Base-by-base conservation (phyloP, 768 basidiomycete species). In the Clitopilus passeckerianus region DNA sequence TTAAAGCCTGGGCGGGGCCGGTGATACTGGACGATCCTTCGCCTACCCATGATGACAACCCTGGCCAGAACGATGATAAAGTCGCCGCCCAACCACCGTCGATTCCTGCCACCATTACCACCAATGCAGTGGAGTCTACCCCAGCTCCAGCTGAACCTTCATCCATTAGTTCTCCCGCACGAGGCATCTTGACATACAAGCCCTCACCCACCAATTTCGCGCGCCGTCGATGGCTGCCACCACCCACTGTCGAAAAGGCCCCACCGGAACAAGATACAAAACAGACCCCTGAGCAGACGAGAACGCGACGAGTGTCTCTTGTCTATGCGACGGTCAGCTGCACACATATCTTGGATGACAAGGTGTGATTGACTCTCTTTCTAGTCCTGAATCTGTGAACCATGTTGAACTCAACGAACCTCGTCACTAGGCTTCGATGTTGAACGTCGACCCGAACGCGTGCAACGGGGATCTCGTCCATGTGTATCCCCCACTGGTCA, bases 161-260 rank as follows among this genome's bases (percentile, higher is more conserved):
- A 10, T 7, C 54, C 22, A 37, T 55, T 24, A 20, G 33, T 24
- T 61, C 73, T 24, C 71, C 68, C 5, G 37, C 15, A 33, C 74
- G 77, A 54, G 76, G 74, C 27, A 75, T 80, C 30, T 65, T 85
- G 65, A 81, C 79, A 22, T 82, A 78, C 68, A 84, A 84, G 55
- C 86, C 86, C 15, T 82, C 84, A 35, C 86, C 86, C n/a, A 78
- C 81, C 69, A 78, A 79, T 63, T 86, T 84, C 67, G 85, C 86
- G 7, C 80, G 79, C 64, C 81, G 82, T 57, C 80, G 85, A 59
- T 86, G 86, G 86, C 15, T 35, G 2, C 56, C 57, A 23, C 56
- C 44, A 10, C 64, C 61, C 34, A 57, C 62, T 15, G 15, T 64
- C 12, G 46, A 50, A 22, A 50, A 50, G 20, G 16, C 46, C 5